Evolutionary conservation across 129 eudicot species (phyloP).

Genomic region (Solidago caesia): DNA sequence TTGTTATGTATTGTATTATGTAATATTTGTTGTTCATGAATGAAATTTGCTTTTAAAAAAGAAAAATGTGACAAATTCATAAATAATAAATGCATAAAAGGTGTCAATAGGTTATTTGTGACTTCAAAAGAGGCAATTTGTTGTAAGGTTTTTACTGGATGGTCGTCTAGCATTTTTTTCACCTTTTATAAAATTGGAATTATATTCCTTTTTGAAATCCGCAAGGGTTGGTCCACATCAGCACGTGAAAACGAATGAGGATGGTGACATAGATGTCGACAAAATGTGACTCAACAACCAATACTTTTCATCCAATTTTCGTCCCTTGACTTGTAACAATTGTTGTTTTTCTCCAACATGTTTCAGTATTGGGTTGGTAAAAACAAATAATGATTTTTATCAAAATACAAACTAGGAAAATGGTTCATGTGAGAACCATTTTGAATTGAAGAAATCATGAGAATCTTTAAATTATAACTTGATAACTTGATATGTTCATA

Average conservation of each 20-base stretch:
- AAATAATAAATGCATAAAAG: background rate
- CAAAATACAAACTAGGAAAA: too few species aligned
- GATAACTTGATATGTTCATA: too few species aligned
- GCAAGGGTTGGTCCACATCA: conserved; percentile 27
- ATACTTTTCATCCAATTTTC: background rate
- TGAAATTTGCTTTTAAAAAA: too few species aligned
- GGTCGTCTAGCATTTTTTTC: background rate
- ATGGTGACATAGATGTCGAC: conserved; percentile 25
- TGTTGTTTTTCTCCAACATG: background rate
- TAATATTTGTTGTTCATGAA: too few species aligned
- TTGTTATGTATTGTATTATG: too few species aligned
- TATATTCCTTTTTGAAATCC: conserved; percentile 29
- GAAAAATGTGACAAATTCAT: too few species aligned
- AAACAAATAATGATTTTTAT: too few species aligned
- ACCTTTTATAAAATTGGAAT: conserved; percentile 14
- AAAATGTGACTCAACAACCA: conserved; percentile 17
- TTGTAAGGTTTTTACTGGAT: conserved; percentile 20
- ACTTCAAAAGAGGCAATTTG: background rate
- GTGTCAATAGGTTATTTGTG: conserved; percentile 10
- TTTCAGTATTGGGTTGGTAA: background rate
- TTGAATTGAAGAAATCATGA: too few species aligned
- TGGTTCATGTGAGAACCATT: too few species aligned
- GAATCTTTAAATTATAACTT: too few species aligned
- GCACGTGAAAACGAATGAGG: conserved; percentile 24
- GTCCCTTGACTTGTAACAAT: background rate